Percentiles rank a stretch among this genome's conserved stretches.
These are phyloP conservation scores for Penstemon eatonii DNA, from an alignment of 257 asterid genomes.

Conservation along the genomic window DNA sequence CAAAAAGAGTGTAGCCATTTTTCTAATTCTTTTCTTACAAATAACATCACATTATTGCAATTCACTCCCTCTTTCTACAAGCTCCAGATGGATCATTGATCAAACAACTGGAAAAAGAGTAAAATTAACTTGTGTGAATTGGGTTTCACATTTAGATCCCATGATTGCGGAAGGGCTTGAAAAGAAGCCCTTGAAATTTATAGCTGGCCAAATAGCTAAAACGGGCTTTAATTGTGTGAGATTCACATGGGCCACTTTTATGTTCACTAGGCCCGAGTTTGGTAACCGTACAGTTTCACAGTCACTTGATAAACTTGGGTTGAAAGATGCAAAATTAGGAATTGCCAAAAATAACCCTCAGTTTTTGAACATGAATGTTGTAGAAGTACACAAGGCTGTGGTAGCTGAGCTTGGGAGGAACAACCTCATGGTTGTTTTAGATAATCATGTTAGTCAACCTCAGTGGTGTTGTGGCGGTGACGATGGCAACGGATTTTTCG, in stretches of 20 bases:
- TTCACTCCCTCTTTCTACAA: conserved; percentile 48
- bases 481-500: conserved; percentile 80
- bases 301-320: conserved; percentile 40
- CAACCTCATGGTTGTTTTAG: conserved; percentile 61
- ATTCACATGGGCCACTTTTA: conserved; percentile 64
- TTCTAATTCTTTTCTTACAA: conserved; percentile 25
- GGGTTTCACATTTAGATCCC: conserved; percentile 61
- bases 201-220: conserved; percentile 25
- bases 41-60: conserved; percentile 17
- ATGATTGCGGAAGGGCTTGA: conserved; percentile 68
- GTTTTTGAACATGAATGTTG: conserved; percentile 39
- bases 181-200: conserved; percentile 43
- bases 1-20: not conserved
- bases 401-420: conserved; percentile 47
- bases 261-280: conserved; percentile 56
- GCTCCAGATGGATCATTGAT: conserved; percentile 60
- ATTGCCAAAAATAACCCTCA: conserved; percentile 47
- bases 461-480: conserved; percentile 57
- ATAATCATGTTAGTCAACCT: conserved; percentile 67
- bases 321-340: conserved; percentile 45
- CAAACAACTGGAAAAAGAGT: conserved; percentile 43
- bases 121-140: conserved; percentile 57
- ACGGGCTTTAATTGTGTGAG: conserved; percentile 75
- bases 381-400: conserved; percentile 52
- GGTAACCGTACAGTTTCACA: conserved; percentile 41